Conservation (phyloP, 352 stramenopile genomes). For the Aphanomyces stellatus region DNA sequence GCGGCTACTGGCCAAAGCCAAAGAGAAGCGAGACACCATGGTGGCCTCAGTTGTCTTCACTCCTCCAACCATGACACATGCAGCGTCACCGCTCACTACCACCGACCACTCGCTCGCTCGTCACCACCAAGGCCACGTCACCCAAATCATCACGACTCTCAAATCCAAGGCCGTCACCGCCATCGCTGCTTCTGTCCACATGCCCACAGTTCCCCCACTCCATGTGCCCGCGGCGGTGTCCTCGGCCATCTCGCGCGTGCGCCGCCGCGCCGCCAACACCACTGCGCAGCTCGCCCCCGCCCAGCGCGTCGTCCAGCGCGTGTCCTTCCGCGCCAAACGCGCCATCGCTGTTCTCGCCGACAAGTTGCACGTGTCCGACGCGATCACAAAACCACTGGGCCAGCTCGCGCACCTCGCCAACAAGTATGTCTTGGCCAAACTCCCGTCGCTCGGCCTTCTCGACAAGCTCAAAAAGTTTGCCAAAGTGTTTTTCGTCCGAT, state of each 20-base stretch:
- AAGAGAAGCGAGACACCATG: background rate
- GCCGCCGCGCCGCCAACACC: background rate
- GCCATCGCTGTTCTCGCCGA: background rate
- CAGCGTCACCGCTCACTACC: background rate
- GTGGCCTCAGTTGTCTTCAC: background rate
- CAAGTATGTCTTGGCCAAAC: background rate
- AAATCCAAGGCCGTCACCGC: background rate
- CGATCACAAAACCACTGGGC: background rate
- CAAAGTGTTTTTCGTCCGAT: background rate
- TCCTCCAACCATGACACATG: background rate
- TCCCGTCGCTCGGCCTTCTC: background rate
- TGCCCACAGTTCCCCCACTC: background rate
- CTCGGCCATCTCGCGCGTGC: background rate
- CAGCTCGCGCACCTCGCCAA: background rate
- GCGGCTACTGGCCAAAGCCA: background rate
- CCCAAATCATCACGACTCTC: constrained; percentile 1
- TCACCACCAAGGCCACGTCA: background rate
- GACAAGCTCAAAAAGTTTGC: constrained; percentile 4
- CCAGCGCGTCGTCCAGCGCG: background rate
- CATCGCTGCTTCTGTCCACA: background rate
- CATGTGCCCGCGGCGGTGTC: background rate
- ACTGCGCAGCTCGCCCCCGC: background rate
- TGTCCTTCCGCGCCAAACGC: background rate
- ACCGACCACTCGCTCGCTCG: background rate
- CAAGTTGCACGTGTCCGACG: background rate